Evolutionary conservation across 371 early-diverging fungal species (phyloP).

Genomic region (Phascolomyces articulosus): DNA sequence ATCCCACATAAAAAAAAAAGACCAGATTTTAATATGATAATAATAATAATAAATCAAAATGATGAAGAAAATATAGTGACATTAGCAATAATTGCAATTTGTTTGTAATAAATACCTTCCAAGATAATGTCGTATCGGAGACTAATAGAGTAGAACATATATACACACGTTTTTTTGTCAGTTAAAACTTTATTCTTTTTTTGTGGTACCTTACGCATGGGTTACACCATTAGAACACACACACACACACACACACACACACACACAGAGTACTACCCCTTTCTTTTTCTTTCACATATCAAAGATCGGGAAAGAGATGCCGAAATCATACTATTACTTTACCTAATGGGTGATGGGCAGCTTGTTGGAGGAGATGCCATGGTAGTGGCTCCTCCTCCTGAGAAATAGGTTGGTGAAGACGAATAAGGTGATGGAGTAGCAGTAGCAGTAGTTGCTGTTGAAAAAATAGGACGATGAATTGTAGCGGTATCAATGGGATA

Average conservation of each 20-base stretch:
- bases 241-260: background rate
- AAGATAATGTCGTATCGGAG: conserved; percentile 28
- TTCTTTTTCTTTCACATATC: too few relatives aligned
- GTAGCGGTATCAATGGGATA: background rate
- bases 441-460: background rate
- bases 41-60: too few relatives aligned
- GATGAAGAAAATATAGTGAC: too few relatives aligned
- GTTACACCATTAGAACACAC: conserved; percentile 11
- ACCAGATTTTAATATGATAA: too few relatives aligned
- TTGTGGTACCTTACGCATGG: conserved; percentile 10
- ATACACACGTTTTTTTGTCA: background rate
- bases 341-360: conserved; percentile 14
- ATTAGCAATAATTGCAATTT: too few relatives aligned
- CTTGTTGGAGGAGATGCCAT: conserved; percentile 17
- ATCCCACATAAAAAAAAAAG: background rate
- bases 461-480: background rate
- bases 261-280: background rate
- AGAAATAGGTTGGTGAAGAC: background rate
- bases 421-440: conserved; percentile 3
- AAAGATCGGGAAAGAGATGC: conserved; percentile 1
- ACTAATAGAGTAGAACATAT: conserved; percentile 8
- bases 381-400: background rate
- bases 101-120: too few relatives aligned
- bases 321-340: background rate
- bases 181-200: background rate